These are phyloP conservation scores for Mycena amicta DNA, from an alignment of 768 basidiomycete genomes.

Conservation along the genomic window DNA sequence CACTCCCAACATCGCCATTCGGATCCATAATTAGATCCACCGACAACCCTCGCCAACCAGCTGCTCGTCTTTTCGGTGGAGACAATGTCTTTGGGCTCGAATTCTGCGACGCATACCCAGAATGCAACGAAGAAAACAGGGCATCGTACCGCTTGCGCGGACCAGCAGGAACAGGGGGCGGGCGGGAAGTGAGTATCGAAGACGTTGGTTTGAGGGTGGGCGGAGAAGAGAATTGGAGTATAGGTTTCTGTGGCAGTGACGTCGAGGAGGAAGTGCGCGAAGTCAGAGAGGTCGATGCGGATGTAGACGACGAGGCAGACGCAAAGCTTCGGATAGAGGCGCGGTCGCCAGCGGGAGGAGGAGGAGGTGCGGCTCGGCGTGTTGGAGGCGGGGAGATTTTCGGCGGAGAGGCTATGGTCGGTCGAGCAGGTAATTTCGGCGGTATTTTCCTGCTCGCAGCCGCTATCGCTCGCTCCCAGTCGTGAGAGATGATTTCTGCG, in stretches of 20 bases:
- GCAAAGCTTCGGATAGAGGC: constrained; percentile 31
- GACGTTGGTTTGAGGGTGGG: constrained; percentile 25
- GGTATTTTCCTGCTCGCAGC: constrained; percentile 36
- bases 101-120: constrained; percentile 55
- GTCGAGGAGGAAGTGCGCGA: constrained; percentile 37
- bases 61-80: constrained; percentile 50
- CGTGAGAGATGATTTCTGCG: constrained; percentile 44
- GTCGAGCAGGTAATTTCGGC: constrained; percentile 52
- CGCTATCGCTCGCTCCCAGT: constrained; percentile 53
- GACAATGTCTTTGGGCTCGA: constrained; percentile 36
- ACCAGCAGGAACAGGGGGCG: constrained; percentile 67
- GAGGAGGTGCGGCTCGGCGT: constrained; percentile 15
- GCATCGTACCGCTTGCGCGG: constrained; percentile 68
- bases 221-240: constrained; percentile 43
- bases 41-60: constrained; percentile 75
- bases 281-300: constrained; percentile 33
- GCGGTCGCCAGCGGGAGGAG: constrained; percentile 25
- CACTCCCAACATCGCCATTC: constrained; percentile 30
- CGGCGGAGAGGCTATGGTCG: constrained; percentile 13
- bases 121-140: constrained; percentile 68
- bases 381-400: constrained; percentile 11
- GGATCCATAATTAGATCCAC: constrained; percentile 62
- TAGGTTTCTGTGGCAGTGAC: constrained; percentile 39
- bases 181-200: constrained; percentile 43
- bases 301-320: constrained; percentile 35